Conservation (phyloP, 2,329 filamentous ascomycete species). For the Akanthomyces dipterigenus region DNA sequence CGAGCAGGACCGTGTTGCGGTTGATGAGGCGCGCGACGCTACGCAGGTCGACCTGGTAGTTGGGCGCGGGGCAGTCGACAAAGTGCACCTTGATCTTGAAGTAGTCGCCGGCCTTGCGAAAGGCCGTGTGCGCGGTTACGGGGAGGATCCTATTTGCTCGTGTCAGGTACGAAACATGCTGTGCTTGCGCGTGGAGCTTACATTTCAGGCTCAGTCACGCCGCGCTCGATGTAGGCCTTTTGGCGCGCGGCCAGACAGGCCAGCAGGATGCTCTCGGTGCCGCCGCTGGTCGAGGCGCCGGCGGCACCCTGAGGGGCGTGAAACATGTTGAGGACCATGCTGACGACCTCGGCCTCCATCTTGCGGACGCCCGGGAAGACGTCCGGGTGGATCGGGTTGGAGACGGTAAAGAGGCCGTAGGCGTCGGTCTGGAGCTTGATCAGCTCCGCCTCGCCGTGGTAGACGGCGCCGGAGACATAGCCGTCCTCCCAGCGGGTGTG, state of each 20-base stretch:
- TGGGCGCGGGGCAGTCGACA: constrained; percentile 77
- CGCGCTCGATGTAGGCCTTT: constrained; percentile 77
- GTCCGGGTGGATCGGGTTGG: constrained; percentile 95
- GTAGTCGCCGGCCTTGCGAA: constrained; percentile 90
- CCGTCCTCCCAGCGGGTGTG: constrained; percentile 98
- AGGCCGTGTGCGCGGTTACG: constrained; percentile 90
- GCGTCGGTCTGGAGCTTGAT: constrained; percentile 84
- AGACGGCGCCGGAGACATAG: constrained; percentile 87
- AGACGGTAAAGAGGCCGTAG: constrained; percentile 88
- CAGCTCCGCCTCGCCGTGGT: constrained; percentile 82
- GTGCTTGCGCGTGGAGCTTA: constrained; percentile 32
- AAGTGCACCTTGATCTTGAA: constrained; percentile 94
- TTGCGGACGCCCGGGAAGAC: constrained; percentile 97
- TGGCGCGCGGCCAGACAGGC: constrained; percentile 85
- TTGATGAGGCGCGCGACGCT: constrained; percentile 82
- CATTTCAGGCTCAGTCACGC: constrained; percentile 93
- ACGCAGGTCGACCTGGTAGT: constrained; percentile 75
- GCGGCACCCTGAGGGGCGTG: constrained; percentile 79
- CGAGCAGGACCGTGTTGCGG: constrained; percentile 85
- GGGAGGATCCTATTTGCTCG: constrained; percentile 67
- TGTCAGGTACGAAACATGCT: neutral
- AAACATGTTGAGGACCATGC: constrained; percentile 89
- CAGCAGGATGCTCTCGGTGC: constrained; percentile 96
- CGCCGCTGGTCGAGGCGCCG: constrained; percentile 85
- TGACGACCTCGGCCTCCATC: constrained; percentile 97